A percentile compares a stretch with the other conserved stretches of the same genome.
Conservation (phyloP, 345 rosid species). For the Brassica nigra region DNA sequence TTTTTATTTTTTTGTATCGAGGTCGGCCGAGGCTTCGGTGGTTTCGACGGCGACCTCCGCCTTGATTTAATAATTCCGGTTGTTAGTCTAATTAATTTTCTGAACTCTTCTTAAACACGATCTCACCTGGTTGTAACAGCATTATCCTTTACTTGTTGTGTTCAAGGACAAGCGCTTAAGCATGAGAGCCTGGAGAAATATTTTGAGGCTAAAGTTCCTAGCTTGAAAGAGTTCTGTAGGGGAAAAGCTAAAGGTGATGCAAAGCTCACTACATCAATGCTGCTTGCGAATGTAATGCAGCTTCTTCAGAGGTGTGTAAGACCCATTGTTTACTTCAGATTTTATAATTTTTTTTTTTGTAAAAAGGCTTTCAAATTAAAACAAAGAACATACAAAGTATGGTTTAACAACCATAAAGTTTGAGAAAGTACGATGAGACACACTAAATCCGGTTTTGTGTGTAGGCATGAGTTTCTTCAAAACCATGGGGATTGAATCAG, state of each 20-base stretch:
- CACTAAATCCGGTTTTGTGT: conserved; percentile 30
- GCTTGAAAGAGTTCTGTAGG: conserved; percentile 69
- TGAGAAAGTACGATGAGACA: neutral
- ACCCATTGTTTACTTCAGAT: conserved; percentile 16
- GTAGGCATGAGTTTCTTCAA: conserved; percentile 74
- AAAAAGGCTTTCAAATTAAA: no score
- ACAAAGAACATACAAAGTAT: no score
- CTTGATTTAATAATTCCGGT: no score
- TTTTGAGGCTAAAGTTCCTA: conserved; percentile 69
- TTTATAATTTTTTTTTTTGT: neutral
- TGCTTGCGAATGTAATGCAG: conserved; percentile 64
- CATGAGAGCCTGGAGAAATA: conserved; percentile 65
- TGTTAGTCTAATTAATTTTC: no score
- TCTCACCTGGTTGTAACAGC: neutral
- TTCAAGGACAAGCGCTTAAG: conserved; percentile 5
- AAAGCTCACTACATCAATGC: conserved; percentile 52
- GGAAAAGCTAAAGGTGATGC: conserved; percentile 51
- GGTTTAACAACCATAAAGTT: no score
- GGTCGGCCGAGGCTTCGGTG: no score
- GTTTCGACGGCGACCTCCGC: no score
- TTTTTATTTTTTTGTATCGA: no score
- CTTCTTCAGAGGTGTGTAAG: conserved; percentile 70
- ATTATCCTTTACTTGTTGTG: neutral
- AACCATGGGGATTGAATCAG: conserved; percentile 77
- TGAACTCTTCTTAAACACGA: neutral